Evolutionary conservation across 805 yeast species (phyloP), one percentile per base, ranked within the genome.

Genomic region (Saccharomycodes ludwigii): DNA sequence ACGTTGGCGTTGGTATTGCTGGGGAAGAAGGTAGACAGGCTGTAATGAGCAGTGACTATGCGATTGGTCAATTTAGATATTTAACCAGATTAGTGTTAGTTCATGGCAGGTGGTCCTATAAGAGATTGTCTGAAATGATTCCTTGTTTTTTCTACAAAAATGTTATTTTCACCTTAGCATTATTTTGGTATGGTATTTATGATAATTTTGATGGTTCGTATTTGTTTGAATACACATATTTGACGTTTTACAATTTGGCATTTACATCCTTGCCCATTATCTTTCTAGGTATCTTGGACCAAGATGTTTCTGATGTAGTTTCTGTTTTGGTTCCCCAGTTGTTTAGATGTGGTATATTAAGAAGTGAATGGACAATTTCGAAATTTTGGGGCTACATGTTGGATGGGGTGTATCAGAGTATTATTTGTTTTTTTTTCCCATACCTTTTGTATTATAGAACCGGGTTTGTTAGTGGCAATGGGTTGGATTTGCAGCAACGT

Each of bases 1-100:
- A 81, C 56, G 77, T 81, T 28, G 94, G 94, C 47, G 80, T 81
- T 34, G 94, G 94, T 59, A 81, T 81, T 49, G 86, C 86, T 3
- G 94, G 94, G 58, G 91, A 81, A 60, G 94, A 81, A 61, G 94
- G 94, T 48, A 63, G 91, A 39, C 91, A 80, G 55, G 91, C 91
- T 13, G 91, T 71, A 4, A 81, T 81, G 93, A 76, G 85, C 17
- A 76, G 88, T 1, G 94, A 81, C 59, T 81, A 78, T 55, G 94
- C 88, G 14, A 58, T 81, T 47, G 91, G 88, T 16, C 94, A 81
- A 51, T 81, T 81, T 54, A 67, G 91, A 47, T 81, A 66, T 46
- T 54, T 81, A 39, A 63, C 77, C 0, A 67, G 81, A 42, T 59
- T 81, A 39, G 56, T 81, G 7, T 54, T 81, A 30, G 81, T 76